Conservation (phyloP, 495 filamentous ascomycete genomes). For the Lophiostoma macrostomum region DNA sequence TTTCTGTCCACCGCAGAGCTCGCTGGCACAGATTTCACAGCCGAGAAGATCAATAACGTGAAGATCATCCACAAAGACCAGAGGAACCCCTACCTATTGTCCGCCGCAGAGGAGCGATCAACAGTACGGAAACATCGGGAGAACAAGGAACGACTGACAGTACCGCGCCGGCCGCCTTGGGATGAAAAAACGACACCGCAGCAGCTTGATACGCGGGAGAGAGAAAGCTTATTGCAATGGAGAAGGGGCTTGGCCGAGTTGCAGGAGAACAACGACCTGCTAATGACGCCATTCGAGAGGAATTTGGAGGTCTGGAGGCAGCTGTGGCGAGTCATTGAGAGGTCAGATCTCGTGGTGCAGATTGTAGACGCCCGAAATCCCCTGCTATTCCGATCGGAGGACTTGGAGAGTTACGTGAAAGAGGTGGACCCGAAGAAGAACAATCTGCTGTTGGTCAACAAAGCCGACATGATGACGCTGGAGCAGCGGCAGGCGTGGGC, state of each 20-base stretch:
- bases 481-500: conserved; percentile 85
- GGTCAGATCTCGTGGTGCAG: conserved; percentile 93
- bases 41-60: conserved; percentile 97
- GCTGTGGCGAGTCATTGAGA: conserved; percentile 96
- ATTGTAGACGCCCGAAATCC: conserved; percentile 98
- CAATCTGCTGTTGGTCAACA: conserved; percentile 93
- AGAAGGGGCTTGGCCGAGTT: conserved; percentile 85
- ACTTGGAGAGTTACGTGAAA: conserved; percentile 90
- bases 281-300: conserved; percentile 98
- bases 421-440: conserved; percentile 84
- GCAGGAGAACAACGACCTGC: conserved; percentile 84
- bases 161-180: conserved; percentile 88
- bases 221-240: conserved; percentile 82
- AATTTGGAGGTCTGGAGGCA: conserved; percentile 99
- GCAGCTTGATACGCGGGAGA: conserved; percentile 76
- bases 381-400: conserved; percentile 87
- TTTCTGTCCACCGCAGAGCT: conserved; percentile 85
- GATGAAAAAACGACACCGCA: conserved; percentile 75
- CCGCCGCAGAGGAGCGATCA: conserved; percentile 76
- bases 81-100: conserved; percentile 90
- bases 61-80: conserved; percentile 97
- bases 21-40: conserved; percentile 96
- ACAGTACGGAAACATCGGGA: conserved; percentile 75
- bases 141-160: conserved; percentile 74
- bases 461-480: conserved; percentile 97